Evolutionary conservation across 2,329 filamentous ascomycete species (phyloP).

Genomic region (Diaporthe sp.): DNA sequence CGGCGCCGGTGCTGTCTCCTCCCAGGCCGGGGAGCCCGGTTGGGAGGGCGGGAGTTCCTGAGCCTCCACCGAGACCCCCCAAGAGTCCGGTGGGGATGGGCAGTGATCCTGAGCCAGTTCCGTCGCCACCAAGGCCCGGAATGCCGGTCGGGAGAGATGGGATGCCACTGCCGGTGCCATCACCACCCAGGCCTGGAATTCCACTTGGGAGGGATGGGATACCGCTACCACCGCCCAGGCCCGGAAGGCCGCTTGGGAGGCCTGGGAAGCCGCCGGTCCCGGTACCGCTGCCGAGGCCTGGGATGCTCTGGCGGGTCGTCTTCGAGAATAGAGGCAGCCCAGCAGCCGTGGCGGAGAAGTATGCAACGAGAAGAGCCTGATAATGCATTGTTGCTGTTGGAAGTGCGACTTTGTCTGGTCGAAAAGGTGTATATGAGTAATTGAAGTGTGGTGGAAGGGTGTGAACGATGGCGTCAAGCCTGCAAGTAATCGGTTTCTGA

Average conservation of each 20-base stretch:
- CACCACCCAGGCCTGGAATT: neutral
- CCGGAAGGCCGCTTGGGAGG: slow-evolving; percentile 2
- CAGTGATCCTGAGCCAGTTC: neutral
- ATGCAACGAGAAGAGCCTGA: slow-evolving; percentile 25
- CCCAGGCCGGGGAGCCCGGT: neutral
- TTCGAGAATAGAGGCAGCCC: neutral
- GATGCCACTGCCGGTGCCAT: neutral
- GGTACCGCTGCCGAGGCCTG: slow-evolving; percentile 16
- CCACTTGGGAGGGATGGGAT: neutral
- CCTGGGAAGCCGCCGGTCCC: neutral
- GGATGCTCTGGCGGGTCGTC: slow-evolving; percentile 5
- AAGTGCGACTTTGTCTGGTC: neutral
- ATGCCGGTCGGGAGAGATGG: slow-evolving; percentile 10
- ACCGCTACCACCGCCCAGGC: neutral
- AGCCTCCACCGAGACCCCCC: neutral
- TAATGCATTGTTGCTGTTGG: slow-evolving; percentile 18
- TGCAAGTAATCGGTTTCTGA: neutral
- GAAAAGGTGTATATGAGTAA: neutral
- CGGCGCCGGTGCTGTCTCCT: neutral
- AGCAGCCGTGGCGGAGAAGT: slow-evolving; percentile 27
- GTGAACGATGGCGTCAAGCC: slow-evolving; percentile 27
- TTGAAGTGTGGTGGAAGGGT: neutral
- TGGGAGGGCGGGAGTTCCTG: neutral
- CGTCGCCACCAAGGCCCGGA: neutral
- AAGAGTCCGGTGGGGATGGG: neutral